Evolutionary conservation across 2,329 filamentous ascomycete genomes (phyloP).

Genomic region (Aspergillus oerlinghausenensis): DNA sequence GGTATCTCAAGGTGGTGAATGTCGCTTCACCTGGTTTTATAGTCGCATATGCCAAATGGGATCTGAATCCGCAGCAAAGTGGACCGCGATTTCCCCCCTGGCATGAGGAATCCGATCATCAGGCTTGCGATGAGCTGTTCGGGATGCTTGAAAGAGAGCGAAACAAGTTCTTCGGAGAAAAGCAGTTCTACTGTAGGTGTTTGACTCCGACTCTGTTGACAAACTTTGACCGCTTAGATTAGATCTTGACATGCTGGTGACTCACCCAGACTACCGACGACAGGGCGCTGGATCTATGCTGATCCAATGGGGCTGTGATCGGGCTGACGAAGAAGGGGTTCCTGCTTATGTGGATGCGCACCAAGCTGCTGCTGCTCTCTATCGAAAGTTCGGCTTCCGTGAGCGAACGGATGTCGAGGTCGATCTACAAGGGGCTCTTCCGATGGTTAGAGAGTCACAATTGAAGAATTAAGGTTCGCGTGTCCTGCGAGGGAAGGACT

Average conservation of each 20-base stretch:
- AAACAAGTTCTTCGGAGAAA: conserved; percentile 18
- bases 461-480: neutral
- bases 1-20: conserved; percentile 27
- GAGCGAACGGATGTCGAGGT: neutral
- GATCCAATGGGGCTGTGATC: conserved; percentile 16
- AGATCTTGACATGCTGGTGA: conserved; percentile 19
- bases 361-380: conserved; percentile 6
- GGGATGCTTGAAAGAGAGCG: conserved; percentile 17
- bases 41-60: conserved; percentile 29
- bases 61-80: conserved; percentile 20
- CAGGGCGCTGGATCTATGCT: conserved; percentile 16
- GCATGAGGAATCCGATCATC: conserved; percentile 17
- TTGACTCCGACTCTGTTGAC: neutral
- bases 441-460: conserved; percentile 2
- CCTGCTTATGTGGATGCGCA: conserved; percentile 12
- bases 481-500: neutral
- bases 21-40: conserved; percentile 10
- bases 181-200: conserved; percentile 25
- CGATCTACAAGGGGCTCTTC: neutral
- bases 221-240: neutral
- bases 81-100: conserved; percentile 26
- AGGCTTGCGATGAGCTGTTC: conserved; percentile 17
- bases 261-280: conserved; percentile 12
- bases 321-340: conserved; percentile 6
- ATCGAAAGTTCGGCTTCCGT: conserved; percentile 11